phyloP scores from a whole-genome alignment of 2,329 filamentous ascomycete species.

The Cladosporium phlei region DNA sequence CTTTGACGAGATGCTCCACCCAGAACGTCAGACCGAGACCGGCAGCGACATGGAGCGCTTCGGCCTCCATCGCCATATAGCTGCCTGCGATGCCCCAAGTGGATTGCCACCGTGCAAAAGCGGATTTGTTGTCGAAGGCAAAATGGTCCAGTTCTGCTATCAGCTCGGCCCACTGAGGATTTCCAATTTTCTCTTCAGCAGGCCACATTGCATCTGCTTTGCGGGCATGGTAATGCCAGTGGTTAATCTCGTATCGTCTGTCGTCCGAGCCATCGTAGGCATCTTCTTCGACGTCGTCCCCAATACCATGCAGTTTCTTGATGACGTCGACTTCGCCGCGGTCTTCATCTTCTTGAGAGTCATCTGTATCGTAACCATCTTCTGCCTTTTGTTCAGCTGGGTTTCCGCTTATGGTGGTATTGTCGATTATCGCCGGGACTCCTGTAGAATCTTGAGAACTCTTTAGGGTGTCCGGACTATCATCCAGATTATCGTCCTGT shows the following conservation, averaged over 20 bases:
- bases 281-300: slow-evolving; percentile 2
- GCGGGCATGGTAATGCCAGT: slow-evolving; percentile 16
- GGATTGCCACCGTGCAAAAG: slow-evolving; percentile 14
- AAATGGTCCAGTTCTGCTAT: slow-evolving; percentile 17
- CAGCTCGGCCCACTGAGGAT: slow-evolving; percentile 16
- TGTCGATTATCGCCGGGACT: too few relatives aligned
- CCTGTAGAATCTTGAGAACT: too few relatives aligned
- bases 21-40: slow-evolving; percentile 15
- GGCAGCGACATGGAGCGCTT: slow-evolving; percentile 15
- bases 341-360: slow-evolving; percentile 14
- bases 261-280: neutral
- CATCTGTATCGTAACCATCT: slow-evolving; percentile 9
- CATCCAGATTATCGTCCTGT: too few relatives aligned
- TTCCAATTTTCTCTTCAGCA: slow-evolving; percentile 13
- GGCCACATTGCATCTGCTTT: slow-evolving; percentile 17
- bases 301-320: slow-evolving; percentile 1
- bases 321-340: neutral
- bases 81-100: neutral
- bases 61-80: neutral
- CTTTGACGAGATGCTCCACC: slow-evolving; percentile 16
- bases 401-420: too few relatives aligned
- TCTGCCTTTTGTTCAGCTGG: neutral
- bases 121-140: slow-evolving; percentile 8
- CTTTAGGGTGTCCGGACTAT: too few relatives aligned
- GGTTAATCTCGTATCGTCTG: slow-evolving; percentile 15